Percentiles rank a stretch among this genome's conserved stretches.
Evolutionary conservation across 2,329 filamentous ascomycete species (phyloP).

Genomic region (Stagonosporopsis chrysanthemi): DNA sequence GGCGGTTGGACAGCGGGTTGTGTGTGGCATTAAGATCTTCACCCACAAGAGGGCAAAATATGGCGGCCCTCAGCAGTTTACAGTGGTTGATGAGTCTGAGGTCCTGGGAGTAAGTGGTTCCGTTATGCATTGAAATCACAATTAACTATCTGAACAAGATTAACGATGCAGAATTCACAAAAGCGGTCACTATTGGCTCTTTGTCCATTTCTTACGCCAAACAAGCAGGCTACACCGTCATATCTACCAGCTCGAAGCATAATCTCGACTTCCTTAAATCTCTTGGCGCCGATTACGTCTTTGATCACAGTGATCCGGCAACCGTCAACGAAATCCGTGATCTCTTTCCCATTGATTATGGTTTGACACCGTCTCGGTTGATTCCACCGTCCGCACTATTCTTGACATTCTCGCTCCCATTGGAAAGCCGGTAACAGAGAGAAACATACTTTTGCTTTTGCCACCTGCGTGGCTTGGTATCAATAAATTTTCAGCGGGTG

Average conservation of each 20-base stretch:
- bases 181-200: conserved; percentile 31
- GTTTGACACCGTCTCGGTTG: conserved; percentile 54
- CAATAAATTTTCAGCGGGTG: conserved; percentile 27
- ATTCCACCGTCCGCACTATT: conserved; percentile 28
- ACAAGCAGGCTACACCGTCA: conserved; percentile 33
- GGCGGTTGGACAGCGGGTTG: conserved; percentile 45
- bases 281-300: conserved; percentile 28
- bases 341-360: conserved; percentile 45
- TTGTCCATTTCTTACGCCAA: conserved; percentile 38
- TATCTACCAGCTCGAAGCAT: conserved; percentile 31
- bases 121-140: background rate
- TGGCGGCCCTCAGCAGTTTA: conserved; percentile 29
- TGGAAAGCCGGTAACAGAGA: conserved; percentile 30
- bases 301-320: conserved; percentile 51
- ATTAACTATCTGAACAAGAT: conserved; percentile 20
- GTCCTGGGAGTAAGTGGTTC: background rate
- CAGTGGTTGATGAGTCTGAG: conserved; percentile 28
- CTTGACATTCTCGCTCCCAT: conserved; percentile 32
- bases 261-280: conserved; percentile 27
- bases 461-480: conserved; percentile 25
- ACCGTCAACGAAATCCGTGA: conserved; percentile 49
- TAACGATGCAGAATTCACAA: conserved; percentile 29
- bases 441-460: conserved; percentile 29
- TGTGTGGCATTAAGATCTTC: conserved; percentile 31
- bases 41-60: conserved; percentile 29